Evolutionary conservation across 108 stramenopile species (phyloP).

Genomic region (Aurantiochytrium sp.): DNA sequence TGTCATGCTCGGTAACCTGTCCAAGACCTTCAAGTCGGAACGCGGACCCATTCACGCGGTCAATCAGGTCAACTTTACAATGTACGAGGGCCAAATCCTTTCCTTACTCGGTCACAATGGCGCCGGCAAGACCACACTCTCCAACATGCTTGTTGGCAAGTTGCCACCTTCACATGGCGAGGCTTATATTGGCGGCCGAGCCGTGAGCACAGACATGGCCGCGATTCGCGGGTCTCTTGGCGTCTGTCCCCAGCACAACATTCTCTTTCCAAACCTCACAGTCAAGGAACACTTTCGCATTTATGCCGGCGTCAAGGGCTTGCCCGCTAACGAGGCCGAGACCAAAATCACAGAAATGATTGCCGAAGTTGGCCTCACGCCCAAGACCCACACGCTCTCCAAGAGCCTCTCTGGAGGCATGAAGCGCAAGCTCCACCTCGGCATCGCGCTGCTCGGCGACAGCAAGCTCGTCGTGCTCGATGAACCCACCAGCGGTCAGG

Average conservation of each 20-base stretch:
- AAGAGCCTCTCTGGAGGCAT: conserved; percentile 73
- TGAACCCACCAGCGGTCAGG: conserved; percentile 66
- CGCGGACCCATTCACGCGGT: conserved; percentile 4
- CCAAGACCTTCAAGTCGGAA: not conserved
- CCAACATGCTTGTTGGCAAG: conserved; percentile 25
- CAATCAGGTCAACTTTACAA: not conserved
- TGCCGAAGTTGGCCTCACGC: conserved; percentile 47
- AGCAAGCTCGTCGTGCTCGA: conserved; percentile 65
- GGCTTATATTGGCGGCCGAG: conserved; percentile 32
- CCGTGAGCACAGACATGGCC: not conserved
- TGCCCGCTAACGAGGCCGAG: not conserved
- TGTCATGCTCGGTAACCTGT: not conserved
- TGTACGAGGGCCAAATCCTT: conserved; percentile 38
- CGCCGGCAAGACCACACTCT: conserved; percentile 39
- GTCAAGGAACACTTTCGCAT: conserved; percentile 77
- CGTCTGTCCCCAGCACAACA: conserved; percentile 86
- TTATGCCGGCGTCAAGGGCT: conserved; percentile 59
- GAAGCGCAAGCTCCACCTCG: conserved; percentile 79
- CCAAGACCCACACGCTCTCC: conserved; percentile 36
- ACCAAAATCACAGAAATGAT: not conserved
- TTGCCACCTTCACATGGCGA: not conserved
- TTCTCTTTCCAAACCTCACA: conserved; percentile 72
- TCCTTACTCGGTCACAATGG: conserved; percentile 57
- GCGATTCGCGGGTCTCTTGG: conserved; percentile 45
- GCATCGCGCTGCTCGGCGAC: conserved; percentile 69